Base-by-base conservation (phyloP, 306 rosid species). In the Cucumis cinereus region DNA sequence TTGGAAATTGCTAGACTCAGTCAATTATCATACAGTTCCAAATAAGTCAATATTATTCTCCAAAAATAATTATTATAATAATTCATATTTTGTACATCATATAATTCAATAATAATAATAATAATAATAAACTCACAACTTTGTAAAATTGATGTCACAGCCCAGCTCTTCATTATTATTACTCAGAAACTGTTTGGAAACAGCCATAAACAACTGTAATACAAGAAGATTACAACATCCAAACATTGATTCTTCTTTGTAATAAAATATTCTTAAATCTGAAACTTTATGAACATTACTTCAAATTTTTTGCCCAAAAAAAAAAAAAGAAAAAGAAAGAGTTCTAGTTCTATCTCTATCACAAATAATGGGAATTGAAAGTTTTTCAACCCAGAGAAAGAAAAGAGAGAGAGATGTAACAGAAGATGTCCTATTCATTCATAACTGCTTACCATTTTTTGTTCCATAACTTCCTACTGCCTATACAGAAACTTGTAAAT, bases 391-490 rank as follows among this genome's bases (percentile, higher is more conserved):
- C 55, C 20, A 69, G 7, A 70, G n/a, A 64, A 14, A 38, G 35
- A 68, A 10, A 67, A 17, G n/a, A 30, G 35, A 67, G 19, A 41
- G 35, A 41, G n/a, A 67, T 23, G 38, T 69, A 69, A 69, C 40
- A 71, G 59, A 45, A 23, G 59, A 28, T 72, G 60, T 72, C 43
- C 76, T 72, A 52, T 72, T 54, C 76, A 28, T 50, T 72, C 76
- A 52, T 52, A 72, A 50, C 76, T 72, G 45, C 60, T 72, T 6
- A 72, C 45, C 59, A 72, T 17, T 49, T 33, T 49, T 72, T 50
- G 76, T 72, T 50, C 76, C 60, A 9, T 10, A 26, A 45, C 74
- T 68, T 35, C 74, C 74, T 68, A 43, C 58, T 71, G 75, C 75
- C 75, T 71, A 71, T 71, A 71, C 75, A 71, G 15, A 70, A 47